phyloP scores from a whole-genome alignment of 805 yeast species.

The Saccharomycopsis guyanensis region DNA sequence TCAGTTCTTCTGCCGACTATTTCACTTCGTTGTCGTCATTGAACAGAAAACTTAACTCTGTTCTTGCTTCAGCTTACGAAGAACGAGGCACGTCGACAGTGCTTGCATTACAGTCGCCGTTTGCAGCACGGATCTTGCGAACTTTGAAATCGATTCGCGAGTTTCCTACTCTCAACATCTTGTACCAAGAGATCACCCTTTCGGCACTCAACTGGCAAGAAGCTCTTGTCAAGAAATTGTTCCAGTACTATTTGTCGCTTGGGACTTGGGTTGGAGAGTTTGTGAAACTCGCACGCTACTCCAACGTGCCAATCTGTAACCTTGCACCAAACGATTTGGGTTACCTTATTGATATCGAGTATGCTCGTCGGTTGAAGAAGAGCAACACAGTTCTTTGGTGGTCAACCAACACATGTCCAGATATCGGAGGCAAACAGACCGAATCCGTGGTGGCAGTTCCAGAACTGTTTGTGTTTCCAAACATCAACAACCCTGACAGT shows the following conservation, averaged over 20 bases:
- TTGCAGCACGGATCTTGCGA: constrained; percentile 37
- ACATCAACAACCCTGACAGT: constrained; percentile 68
- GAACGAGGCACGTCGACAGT: constrained; percentile 59
- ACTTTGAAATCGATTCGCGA: constrained; percentile 41
- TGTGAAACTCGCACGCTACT: constrained; percentile 56
- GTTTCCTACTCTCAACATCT: constrained; percentile 58
- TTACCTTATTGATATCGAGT: constrained; percentile 75
- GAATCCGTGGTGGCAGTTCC: constrained; percentile 39
- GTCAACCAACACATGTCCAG: constrained; percentile 74
- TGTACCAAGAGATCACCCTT: constrained; percentile 47
- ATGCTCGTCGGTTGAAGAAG: constrained; percentile 66
- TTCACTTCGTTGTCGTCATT: constrained; percentile 49
- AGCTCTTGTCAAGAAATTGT: constrained; percentile 51
- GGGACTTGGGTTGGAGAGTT: constrained; percentile 67
- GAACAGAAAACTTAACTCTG: constrained; percentile 48
- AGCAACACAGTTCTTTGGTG: constrained; percentile 84
- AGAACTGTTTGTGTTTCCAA: constrained; percentile 62
- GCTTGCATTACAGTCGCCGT: constrained; percentile 70
- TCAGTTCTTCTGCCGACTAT: constrained; percentile 48
- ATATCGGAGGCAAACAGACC: constrained; percentile 73
- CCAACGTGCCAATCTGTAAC: constrained; percentile 83
- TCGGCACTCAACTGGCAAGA: constrained; percentile 83
- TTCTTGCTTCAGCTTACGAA: constrained; percentile 49
- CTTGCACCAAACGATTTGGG: constrained; percentile 70
- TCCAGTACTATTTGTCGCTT: constrained; percentile 64